Evolutionary conservation across 139 green algal genomes (phyloP).

Genomic region (Ettlia oleoabundans): DNA sequence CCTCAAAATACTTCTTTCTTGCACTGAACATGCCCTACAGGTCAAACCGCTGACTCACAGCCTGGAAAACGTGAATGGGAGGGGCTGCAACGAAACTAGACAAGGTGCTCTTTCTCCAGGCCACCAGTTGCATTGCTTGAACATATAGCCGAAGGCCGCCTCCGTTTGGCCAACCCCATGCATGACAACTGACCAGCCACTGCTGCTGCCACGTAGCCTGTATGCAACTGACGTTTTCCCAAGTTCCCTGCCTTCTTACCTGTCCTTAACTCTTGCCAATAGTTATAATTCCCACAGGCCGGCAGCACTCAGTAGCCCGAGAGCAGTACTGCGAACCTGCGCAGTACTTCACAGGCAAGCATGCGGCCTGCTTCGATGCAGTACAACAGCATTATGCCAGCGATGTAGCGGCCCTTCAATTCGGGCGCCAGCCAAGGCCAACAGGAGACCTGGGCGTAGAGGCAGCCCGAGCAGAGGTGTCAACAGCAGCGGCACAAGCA

Average conservation of each 20-base stretch:
- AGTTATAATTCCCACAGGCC: too few relatives aligned
- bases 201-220: too few relatives aligned
- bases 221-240: too few relatives aligned
- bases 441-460: too few relatives aligned
- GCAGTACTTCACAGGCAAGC: not conserved
- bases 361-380: not conserved
- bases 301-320: not conserved
- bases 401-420: not conserved
- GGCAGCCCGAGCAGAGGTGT: not conserved
- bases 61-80: constrained; percentile 18
- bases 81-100: constrained; percentile 18
- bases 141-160: too few relatives aligned
- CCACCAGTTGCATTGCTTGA: too few relatives aligned
- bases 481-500: not conserved
- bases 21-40: not conserved
- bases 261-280: too few relatives aligned
- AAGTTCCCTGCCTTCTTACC: too few relatives aligned
- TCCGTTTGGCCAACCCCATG: too few relatives aligned
- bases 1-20: too few relatives aligned
- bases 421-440: not conserved
- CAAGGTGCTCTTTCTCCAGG: too few relatives aligned
- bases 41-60: not conserved
- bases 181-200: too few relatives aligned
- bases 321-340: constrained; percentile 20
- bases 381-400: not conserved